Conservation (phyloP, 1,284 basidiomycete genomes). For the Meripilus lineatus region DNA sequence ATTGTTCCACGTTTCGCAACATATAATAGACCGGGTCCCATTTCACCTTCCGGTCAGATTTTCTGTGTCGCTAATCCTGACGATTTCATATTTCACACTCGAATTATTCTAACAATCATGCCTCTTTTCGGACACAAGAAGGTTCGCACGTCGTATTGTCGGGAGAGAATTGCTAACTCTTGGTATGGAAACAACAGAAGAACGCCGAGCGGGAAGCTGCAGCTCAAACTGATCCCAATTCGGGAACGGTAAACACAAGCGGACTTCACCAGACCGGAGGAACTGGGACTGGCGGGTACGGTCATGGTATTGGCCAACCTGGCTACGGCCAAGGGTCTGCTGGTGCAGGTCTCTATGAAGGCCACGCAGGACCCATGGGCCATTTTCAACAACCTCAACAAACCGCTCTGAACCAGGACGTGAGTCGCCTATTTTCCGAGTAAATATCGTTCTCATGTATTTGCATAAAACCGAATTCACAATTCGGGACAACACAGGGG, state of each 20-base stretch:
- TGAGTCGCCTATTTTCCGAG: too few species aligned
- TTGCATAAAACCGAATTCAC: too few species aligned
- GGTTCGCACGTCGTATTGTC: not conserved
- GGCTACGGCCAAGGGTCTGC: not conserved
- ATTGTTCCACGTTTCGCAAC: too few species aligned
- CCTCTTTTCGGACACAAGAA: constrained; percentile 14
- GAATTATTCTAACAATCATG: constrained; percentile 13
- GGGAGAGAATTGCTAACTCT: not conserved
- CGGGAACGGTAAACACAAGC: not conserved
- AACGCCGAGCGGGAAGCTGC: not conserved
- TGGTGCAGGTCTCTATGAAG: not conserved
- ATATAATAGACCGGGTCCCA: too few species aligned
- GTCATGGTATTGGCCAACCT: not conserved
- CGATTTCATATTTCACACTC: too few species aligned
- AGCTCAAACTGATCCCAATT: not conserved
- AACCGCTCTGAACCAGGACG: too few species aligned
- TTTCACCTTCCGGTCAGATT: too few species aligned
- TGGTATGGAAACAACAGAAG: not conserved
- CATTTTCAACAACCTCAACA: too few species aligned
- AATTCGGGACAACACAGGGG: too few species aligned
- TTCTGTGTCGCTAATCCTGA: too few species aligned
- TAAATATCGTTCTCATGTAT: too few species aligned
- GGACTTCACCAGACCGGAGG: not conserved
- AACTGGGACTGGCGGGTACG: not conserved
- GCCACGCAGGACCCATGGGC: not conserved